Conservation (phyloP, 2,329 filamentous ascomycete species). For the Epichloe baconii region DNA sequence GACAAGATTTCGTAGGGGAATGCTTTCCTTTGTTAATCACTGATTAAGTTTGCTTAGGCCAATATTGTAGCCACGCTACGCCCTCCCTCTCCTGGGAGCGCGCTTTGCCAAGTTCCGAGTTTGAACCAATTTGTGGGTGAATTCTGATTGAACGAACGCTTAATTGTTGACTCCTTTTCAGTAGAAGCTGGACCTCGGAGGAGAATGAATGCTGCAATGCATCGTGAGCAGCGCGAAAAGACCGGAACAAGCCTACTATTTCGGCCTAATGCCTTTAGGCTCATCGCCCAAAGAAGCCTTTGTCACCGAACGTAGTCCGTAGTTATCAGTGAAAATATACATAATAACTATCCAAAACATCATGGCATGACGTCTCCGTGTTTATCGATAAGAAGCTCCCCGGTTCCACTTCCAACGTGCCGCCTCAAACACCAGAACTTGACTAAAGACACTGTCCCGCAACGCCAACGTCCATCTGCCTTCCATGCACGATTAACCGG, state of each 20-base stretch:
- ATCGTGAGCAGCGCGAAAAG: not conserved
- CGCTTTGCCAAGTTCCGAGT: not conserved
- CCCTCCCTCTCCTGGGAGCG: not conserved
- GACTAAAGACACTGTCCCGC: not conserved
- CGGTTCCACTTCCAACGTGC: not conserved
- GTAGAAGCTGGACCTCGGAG: not conserved
- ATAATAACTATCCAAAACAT: not conserved
- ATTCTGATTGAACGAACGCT: not conserved
- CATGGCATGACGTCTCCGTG: not conserved
- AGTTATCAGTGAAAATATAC: not conserved
- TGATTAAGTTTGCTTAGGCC: constrained; percentile 2
- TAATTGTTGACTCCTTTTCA: constrained; percentile 2
- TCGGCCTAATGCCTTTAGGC: not conserved
- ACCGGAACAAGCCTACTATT: not conserved
- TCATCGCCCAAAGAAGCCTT: too few relatives aligned
- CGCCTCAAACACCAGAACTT: not conserved
- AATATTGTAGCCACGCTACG: not conserved
- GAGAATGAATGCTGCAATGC: not conserved
- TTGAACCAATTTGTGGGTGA: not conserved
- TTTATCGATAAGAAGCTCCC: constrained; percentile 6
- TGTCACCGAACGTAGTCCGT: not conserved
- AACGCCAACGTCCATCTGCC: not conserved
- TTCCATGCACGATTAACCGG: not conserved
- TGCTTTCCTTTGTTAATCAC: constrained; percentile 1
- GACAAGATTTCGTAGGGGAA: not conserved